Evolutionary conservation across 129 eudicot species (phyloP).

Genomic region (Tanacetum coccineum): DNA sequence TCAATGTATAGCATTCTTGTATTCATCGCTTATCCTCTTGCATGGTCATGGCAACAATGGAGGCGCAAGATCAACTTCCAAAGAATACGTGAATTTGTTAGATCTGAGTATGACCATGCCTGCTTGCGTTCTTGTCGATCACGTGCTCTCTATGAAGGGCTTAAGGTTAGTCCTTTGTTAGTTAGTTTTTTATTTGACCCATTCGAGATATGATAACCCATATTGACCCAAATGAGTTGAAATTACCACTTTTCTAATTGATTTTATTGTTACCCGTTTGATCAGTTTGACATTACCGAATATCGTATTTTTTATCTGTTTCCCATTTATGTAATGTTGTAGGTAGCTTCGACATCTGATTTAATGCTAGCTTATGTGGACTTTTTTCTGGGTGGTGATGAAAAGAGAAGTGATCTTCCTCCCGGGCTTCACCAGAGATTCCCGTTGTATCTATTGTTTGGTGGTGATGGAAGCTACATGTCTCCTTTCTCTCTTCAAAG

Average conservation of each 20-base stretch:
- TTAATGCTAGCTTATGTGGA: slow-evolving; percentile 90
- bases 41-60: slow-evolving; percentile 99
- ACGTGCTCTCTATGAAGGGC: slow-evolving; percentile 96
- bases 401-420: slow-evolving; percentile 85
- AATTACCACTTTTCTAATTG: no score
- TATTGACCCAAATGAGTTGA: no score
- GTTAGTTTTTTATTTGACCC: no score
- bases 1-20: slow-evolving; percentile 66
- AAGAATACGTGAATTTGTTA: slow-evolving; percentile 82
- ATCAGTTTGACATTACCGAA: background rate
- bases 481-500: slow-evolving; percentile 7
- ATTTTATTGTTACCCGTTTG: background rate
- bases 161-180: slow-evolving; percentile 56
- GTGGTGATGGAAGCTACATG: slow-evolving; percentile 39
- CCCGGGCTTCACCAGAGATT: slow-evolving; percentile 77
- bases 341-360: slow-evolving; percentile 96
- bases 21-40: slow-evolving; percentile 84
- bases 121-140: slow-evolving; percentile 97
- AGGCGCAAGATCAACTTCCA: slow-evolving; percentile 80
- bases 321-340: slow-evolving; percentile 11
- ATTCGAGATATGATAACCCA: no score
- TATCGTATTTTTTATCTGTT: slow-evolving; percentile 1
- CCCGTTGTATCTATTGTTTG: slow-evolving; percentile 73
- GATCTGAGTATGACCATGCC: slow-evolving; percentile 97
- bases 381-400: slow-evolving; percentile 94